Conservation (phyloP, 257 asterid species). For the Solanum rostratum region DNA sequence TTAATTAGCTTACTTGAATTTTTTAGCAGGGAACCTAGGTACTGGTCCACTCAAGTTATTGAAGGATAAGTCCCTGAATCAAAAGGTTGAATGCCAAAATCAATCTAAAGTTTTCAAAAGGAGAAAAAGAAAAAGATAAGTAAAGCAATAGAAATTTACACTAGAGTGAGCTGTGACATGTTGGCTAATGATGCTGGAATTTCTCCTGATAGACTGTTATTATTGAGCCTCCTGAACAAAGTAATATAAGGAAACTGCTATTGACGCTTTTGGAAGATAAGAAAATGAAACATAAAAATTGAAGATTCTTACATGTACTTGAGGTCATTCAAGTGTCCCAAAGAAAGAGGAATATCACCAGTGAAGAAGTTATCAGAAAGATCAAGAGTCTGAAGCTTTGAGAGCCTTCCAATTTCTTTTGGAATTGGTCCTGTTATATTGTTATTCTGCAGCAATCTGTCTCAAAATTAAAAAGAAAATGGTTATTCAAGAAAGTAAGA, state of each 20-base stretch:
- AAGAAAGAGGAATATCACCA: conserved; percentile 60
- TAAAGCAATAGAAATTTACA: conserved; percentile 33
- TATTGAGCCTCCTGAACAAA: conserved; percentile 73
- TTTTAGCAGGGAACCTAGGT: conserved; percentile 68
- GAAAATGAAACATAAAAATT: neutral
- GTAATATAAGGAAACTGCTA: neutral
- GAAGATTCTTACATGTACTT: conserved; percentile 60
- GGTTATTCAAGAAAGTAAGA: neutral
- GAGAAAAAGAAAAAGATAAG: neutral
- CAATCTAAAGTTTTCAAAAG: neutral
- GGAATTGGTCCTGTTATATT: conserved; percentile 77
- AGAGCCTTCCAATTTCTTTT: conserved; percentile 56
- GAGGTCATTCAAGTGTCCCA: conserved; percentile 49
- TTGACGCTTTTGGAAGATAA: neutral
- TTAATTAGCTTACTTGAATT: conserved; percentile 52
- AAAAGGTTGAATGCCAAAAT: neutral
- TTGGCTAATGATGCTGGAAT: conserved; percentile 66
- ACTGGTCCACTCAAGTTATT: conserved; percentile 91
- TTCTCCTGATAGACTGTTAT: conserved; percentile 69
- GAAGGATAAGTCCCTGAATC: conserved; percentile 80
- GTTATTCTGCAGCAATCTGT: conserved; percentile 84
- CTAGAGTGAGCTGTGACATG: conserved; percentile 64
- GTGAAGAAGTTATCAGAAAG: conserved; percentile 62
- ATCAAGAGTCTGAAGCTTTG: conserved; percentile 83
- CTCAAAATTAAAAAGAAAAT: neutral